phyloP scores from a whole-genome alignment of 2,329 filamentous ascomycete species.

The Canariomyces notabilis region DNA sequence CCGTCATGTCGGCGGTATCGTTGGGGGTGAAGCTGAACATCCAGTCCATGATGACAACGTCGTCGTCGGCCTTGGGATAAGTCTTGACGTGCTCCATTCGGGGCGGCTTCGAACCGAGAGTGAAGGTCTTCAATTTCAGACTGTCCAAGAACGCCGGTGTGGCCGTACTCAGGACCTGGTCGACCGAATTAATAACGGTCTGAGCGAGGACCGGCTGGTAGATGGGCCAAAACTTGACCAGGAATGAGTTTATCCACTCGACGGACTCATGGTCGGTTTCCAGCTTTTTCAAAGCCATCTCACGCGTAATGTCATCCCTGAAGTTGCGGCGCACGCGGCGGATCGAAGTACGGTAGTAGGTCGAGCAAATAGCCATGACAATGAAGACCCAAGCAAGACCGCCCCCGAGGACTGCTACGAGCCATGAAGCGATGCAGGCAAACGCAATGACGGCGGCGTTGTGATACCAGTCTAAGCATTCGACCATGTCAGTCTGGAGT shows the following conservation, averaged over 20 bases:
- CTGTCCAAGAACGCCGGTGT: conserved; percentile 92
- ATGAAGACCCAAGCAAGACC: conserved; percentile 91
- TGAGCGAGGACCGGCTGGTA: conserved; percentile 91
- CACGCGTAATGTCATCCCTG: conserved; percentile 85
- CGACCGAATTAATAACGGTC: conserved; percentile 87
- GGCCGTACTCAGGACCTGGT: conserved; percentile 89
- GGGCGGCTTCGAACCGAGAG: conserved; percentile 89
- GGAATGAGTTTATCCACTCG: conserved; percentile 98
- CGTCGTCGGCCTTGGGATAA: conserved; percentile 91
- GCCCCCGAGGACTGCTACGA: conserved; percentile 82
- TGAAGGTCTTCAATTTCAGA: conserved; percentile 87
- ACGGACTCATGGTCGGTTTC: conserved; percentile 89
- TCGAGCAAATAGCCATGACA: conserved; percentile 85
- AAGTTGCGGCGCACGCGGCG: conserved; percentile 93
- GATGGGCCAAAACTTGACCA: conserved; percentile 99
- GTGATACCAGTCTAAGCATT: conserved; percentile 82
- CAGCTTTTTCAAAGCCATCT: conserved; percentile 78
- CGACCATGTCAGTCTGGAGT: conserved; percentile 7
- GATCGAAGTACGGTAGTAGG: conserved; percentile 94
- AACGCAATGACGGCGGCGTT: conserved; percentile 93
- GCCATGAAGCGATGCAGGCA: conserved; percentile 84
- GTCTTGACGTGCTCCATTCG: conserved; percentile 97
- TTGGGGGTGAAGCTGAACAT: conserved; percentile 99
- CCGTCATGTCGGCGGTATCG: conserved; percentile 85
- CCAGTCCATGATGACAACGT: conserved; percentile 98